These are phyloP conservation scores for Fusarium drepaniforme DNA, from an alignment of 2,329 filamentous ascomycete species.

Conservation along the genomic window DNA sequence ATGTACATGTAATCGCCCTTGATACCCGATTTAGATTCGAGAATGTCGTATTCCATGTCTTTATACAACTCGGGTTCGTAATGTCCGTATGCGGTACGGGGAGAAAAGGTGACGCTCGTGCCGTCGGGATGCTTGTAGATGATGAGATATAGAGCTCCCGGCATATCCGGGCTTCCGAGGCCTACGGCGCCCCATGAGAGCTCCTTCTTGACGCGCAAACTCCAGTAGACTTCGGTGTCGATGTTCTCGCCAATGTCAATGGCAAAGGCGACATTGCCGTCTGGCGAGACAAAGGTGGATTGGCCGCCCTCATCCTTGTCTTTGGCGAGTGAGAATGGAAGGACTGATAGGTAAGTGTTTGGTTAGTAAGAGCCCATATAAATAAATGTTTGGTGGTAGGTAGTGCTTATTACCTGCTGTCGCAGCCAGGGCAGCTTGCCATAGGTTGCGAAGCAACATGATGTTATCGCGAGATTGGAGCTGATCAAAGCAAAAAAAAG, in stretches of 20 bases:
- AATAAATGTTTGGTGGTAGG: background rate
- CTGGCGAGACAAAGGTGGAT: slow-evolving; percentile 59
- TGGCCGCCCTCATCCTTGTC: slow-evolving; percentile 48
- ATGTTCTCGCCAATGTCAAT: slow-evolving; percentile 61
- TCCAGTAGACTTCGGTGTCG: slow-evolving; percentile 65
- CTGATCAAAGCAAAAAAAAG: slow-evolving; percentile 4
- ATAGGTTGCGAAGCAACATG: slow-evolving; percentile 48
- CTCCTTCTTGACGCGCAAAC: slow-evolving; percentile 59
- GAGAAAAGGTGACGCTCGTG: slow-evolving; percentile 67
- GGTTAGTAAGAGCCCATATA: slow-evolving; percentile 3
- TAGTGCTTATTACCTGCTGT: slow-evolving; percentile 42
- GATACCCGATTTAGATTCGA: slow-evolving; percentile 60
- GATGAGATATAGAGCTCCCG: slow-evolving; percentile 65
- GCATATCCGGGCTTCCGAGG: slow-evolving; percentile 65
- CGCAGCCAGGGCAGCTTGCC: slow-evolving; percentile 45
- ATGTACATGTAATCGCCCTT: slow-evolving; percentile 60
- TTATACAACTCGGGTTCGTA: slow-evolving; percentile 64
- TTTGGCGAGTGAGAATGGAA: slow-evolving; percentile 42
- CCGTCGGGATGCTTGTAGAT: slow-evolving; percentile 62
- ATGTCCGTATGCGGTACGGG: slow-evolving; percentile 63
- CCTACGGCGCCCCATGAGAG: slow-evolving; percentile 68
- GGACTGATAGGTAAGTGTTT: slow-evolving; percentile 26
- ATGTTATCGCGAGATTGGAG: slow-evolving; percentile 19
- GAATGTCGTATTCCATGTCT: slow-evolving; percentile 57
- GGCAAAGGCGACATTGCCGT: slow-evolving; percentile 61